phyloP scores from a whole-genome alignment of 257 asterid species.

The Lycium ferocissimum region DNA sequence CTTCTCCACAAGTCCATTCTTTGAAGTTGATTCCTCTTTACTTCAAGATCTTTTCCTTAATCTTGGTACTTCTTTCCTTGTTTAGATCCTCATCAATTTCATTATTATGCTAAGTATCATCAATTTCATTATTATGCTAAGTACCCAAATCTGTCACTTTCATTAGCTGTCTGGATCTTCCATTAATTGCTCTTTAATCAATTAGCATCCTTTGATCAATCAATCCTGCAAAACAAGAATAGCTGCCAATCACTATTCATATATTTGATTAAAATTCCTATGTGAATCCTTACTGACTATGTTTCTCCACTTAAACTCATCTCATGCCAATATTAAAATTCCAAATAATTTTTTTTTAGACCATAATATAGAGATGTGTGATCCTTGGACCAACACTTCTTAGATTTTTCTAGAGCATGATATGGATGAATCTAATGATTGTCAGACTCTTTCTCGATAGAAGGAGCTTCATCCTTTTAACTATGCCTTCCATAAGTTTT shows the following conservation, averaged over 20 bases:
- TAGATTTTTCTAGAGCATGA: not conserved
- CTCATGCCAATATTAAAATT: not conserved
- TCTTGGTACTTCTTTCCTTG: constrained; percentile 8
- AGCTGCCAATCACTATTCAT: not conserved
- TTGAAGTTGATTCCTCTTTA: constrained; percentile 11
- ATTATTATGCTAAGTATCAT: not conserved
- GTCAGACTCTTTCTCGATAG: constrained; percentile 2
- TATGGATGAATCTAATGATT: not conserved
- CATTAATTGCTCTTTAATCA: constrained; percentile 8
- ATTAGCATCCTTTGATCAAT: constrained; percentile 18
- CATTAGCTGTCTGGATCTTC: not conserved
- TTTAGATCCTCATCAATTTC: constrained; percentile 10
- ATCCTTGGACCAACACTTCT: not conserved
- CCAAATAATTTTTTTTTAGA: not conserved
- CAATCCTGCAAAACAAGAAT: constrained; percentile 18
- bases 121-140: constrained; percentile 4
- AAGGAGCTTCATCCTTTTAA: constrained; percentile 17
- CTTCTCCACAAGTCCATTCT: not conserved
- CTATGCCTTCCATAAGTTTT: not conserved
- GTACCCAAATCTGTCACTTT: not conserved
- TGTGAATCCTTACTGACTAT: not conserved
- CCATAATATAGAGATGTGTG: constrained; percentile 5
- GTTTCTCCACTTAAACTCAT: not conserved
- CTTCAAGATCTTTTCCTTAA: constrained; percentile 3
- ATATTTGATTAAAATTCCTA: not conserved